Evolutionary conservation across 2,329 filamentous ascomycete species (phyloP), one percentile per base, ranked within the genome.

Genomic region (Trichoderma polysporum): DNA sequence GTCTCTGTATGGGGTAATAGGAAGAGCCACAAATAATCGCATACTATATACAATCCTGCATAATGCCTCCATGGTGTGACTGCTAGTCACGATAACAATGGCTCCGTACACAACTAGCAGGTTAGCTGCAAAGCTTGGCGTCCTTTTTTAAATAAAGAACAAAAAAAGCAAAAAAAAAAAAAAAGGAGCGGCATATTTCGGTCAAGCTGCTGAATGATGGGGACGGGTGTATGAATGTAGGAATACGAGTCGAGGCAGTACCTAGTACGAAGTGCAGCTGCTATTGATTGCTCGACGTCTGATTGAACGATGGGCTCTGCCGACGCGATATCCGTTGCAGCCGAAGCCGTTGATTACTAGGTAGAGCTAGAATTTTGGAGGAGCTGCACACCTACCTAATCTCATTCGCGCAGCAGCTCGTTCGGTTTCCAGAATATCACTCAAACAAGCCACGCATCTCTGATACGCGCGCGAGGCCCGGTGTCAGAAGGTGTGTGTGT

Each of bases 391-490:
- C 47, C 35, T 27, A 47, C 50, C 47, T 49, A 49, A 57, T 56
- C 39, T 35, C 39, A 54, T 47, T 65, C 29, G 62, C 41, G 53
- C 53, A 37, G 53, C 31, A 25, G 53, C 31, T 56, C 6, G 31
- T 39, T n/a, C 52, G 41, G 37, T 33, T 65, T 65, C 62, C 52
- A 65, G 62, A 65, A 65, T 65, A 65, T 57, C 62, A 65, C 62
- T 65, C 62, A 65, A 47, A 33, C 31, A 57, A 65, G 60, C 60
- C 60, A 63, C 49, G 50, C 49, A 45, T 31, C 59, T 53, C 33
- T 53, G 50, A 41, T 54, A 54, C 60, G 60, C 60, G 60, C 60
- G 49, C 49, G 41, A 54, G 29, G 47, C 35, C 50, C 49, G 60
- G 60, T 27, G 60, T 63, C 50, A 45, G 60, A 45, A 53, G 19